A percentile compares a stretch with the other conserved stretches of the same genome.
Conservation (phyloP, 371 early-diverging fungal species). For the Saksenaea vasiformis region DNA sequence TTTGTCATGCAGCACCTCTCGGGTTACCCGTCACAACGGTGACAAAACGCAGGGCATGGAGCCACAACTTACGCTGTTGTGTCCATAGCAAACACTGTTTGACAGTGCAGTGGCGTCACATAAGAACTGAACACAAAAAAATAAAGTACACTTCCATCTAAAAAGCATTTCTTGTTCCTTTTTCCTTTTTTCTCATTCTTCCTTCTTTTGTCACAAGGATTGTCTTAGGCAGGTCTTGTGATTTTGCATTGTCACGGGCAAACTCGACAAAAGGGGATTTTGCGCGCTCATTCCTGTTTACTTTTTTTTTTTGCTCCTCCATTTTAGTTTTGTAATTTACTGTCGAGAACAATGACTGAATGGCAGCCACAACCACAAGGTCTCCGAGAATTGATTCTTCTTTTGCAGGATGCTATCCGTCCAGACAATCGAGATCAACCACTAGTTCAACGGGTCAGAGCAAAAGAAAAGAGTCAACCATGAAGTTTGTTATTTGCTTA, state of each 20-base stretch:
- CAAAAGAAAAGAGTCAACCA: neutral
- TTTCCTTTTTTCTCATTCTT: neutral
- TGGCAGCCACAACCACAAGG: constrained; percentile 49
- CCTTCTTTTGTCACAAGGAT: neutral
- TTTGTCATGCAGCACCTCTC: too few species aligned
- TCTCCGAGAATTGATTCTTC: constrained; percentile 27
- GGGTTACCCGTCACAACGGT: too few species aligned
- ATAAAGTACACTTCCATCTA: neutral
- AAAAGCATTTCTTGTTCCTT: neutral
- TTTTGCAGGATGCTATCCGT: constrained; percentile 39
- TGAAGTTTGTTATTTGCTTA: constrained; percentile 5
- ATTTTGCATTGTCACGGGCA: neutral
- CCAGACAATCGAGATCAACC: constrained; percentile 37
- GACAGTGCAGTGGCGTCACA: neutral
- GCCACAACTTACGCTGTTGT: too few species aligned
- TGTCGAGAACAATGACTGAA: constrained; percentile 18
- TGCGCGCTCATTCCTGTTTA: neutral
- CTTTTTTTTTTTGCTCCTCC: constrained; percentile 9
- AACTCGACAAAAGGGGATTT: neutral
- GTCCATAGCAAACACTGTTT: neutral
- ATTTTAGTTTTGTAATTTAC: constrained; percentile 8
- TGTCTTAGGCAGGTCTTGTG: neutral
- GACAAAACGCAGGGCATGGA: too few species aligned
- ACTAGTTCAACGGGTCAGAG: constrained; percentile 37
- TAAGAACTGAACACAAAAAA: too few species aligned